Base-by-base conservation (phyloP, 176 grass and related monocot genomes). In the Oryza meridionalis region DNA sequence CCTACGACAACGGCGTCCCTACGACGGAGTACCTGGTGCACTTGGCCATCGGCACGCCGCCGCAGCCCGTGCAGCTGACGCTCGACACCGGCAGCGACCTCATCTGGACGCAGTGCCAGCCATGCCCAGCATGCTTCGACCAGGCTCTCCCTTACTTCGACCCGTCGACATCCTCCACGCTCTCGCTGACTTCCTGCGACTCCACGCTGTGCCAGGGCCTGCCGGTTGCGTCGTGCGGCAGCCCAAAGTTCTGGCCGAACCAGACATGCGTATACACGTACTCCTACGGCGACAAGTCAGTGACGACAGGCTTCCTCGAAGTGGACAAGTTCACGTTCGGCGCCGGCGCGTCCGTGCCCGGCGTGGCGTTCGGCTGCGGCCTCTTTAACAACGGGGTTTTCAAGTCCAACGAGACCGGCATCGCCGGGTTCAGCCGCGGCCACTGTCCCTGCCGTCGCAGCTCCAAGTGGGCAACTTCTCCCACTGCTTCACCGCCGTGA, bases 81-180 rank as follows among this genome's bases (percentile, higher is more conserved):
- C 78, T 92, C 13, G 84, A 96, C 87, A 96, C 88, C 0, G 91
- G 88, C 10, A 91, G 91, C 67, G 86, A 93, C 69, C 81, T 96
- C 55, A 32, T 55, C 37, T 89, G 87, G 90, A 75, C 87, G 33
- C 87, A 86, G 79, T 89, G 90, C 79, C 4, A 0, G n/a, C 53
- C 81, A 6, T 93, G 84, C 81, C n/a, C 21, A 8, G 11, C 22
- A 29, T 55, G 51, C 51, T 89, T 86, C 73, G 1, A 74, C 45
- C 79, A 83, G 59, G 1, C 21, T 5, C 73, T 86, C n/a, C 78
- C 68, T 7, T 65, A 67, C 0, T 86, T 85, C 61, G 38, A 89
- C n/a, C 4, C 50, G 6, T 71, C 10, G 15, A 10, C 4, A 21
- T 89, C 86, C 59, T 78, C 78, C 79, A 89, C 86, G 11, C 77